phyloP scores from a whole-genome alignment of 2,329 filamentous ascomycete species.

The Peltaster fructicola region DNA sequence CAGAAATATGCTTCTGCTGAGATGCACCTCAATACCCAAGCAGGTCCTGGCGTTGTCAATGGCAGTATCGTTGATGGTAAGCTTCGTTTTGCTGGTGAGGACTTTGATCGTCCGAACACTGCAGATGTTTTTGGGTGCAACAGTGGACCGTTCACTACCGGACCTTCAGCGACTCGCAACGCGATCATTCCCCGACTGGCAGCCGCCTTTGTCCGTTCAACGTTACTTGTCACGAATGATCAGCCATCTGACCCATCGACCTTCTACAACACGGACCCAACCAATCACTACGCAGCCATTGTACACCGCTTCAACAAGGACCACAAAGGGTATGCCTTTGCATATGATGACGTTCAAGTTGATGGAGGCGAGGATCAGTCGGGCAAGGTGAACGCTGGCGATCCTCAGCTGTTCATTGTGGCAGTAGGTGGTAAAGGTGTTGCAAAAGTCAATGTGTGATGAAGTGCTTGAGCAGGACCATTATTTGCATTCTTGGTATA shows the following conservation, averaged over 20 bases:
- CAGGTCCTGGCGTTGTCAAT: conserved; percentile 34
- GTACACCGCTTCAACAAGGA: conserved; percentile 44
- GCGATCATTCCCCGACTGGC: conserved; percentile 59
- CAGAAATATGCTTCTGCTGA: conserved; percentile 26
- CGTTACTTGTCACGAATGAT: conserved; percentile 34
- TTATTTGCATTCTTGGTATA: too few species aligned
- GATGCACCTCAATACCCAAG: conserved; percentile 48
- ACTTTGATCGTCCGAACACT: conserved; percentile 41
- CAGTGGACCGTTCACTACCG: conserved; percentile 41
- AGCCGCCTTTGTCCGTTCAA: conserved; percentile 62
- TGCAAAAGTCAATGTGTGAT: too few species aligned
- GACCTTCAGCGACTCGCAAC: conserved; percentile 26
- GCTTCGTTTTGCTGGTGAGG: conserved; percentile 28
- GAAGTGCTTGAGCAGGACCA: too few species aligned
- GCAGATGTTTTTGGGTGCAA: conserved; percentile 52
- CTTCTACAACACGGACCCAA: conserved; percentile 19
- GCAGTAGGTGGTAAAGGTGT: conserved; percentile 26
- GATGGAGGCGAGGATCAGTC: conserved; percentile 37
- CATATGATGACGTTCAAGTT: conserved; percentile 51
- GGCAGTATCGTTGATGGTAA: conserved; percentile 28
- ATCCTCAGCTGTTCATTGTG: conserved; percentile 29
- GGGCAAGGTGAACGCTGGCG: conserved; percentile 32
- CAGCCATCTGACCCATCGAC: conserved; percentile 20
- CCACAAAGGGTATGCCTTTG: conserved; percentile 46
- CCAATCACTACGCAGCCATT: conserved; percentile 42